A percentile compares a stretch with the other conserved stretches of the same genome.
These are phyloP conservation scores for Salvia splendens DNA, from an alignment of 257 asterid genomes.

Conservation along the genomic window DNA sequence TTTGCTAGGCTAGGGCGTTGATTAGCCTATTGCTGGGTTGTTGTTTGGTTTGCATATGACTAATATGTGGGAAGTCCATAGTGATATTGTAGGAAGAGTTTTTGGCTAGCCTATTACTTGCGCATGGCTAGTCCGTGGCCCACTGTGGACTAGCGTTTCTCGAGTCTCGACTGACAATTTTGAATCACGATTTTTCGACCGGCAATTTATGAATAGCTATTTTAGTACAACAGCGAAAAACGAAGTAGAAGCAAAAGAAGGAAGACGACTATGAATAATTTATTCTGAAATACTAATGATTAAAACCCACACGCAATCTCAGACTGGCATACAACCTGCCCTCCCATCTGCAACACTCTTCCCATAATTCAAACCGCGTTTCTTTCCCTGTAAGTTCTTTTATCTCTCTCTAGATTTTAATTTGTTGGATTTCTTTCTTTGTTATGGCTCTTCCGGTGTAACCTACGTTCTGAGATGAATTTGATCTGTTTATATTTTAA, in stretches of 20 bases:
- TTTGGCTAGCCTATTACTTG: no score
- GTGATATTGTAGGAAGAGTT: no score
- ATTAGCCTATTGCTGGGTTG: no score
- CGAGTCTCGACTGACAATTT: no score
- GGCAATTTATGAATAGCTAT: no score
- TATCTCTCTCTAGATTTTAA: conserved; percentile 21
- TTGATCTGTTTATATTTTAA: background rate
- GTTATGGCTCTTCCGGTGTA: conserved; percentile 24
- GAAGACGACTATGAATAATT: conserved; percentile 25
- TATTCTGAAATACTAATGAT: conserved; percentile 16
- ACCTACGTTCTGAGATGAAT: conserved; percentile 29
- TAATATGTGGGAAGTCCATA: no score
- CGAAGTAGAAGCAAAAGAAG: background rate
- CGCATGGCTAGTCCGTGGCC: no score
- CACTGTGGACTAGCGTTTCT: no score
- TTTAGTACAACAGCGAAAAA: background rate
- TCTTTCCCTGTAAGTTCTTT: conserved; percentile 37
- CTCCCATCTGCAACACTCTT: conserved; percentile 41
- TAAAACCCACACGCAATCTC: conserved; percentile 44
- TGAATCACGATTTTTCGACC: background rate
- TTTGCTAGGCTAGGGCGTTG: no score
- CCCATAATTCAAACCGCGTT: conserved; percentile 47
- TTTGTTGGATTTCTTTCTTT: background rate
- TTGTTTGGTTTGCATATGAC: no score
- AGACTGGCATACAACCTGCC: conserved; percentile 44